These are phyloP conservation scores for Herpomyces periplanetae DNA, from an alignment of 2,329 filamentous ascomycete species.

Conservation along the genomic window DNA sequence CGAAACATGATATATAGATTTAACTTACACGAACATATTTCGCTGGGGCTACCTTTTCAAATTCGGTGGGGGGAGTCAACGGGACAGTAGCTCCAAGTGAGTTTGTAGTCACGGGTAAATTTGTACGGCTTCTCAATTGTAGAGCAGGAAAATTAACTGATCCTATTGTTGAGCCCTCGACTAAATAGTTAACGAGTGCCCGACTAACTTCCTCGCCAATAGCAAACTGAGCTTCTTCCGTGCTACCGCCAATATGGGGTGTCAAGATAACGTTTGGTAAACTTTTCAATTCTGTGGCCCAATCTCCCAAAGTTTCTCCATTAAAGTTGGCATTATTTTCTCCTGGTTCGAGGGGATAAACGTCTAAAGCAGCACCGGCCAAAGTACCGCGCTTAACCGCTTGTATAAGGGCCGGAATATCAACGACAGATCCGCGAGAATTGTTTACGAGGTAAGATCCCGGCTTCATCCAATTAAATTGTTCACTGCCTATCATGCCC, in stretches of 20 bases:
- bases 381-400: conserved; percentile 53
- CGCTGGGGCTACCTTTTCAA: conserved; percentile 56
- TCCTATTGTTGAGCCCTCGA: conserved; percentile 59
- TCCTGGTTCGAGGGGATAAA: conserved; percentile 70
- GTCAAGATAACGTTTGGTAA: conserved; percentile 80
- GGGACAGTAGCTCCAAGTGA: too few relatives aligned
- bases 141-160: conserved; percentile 95
- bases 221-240: conserved; percentile 79
- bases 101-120: too few relatives aligned
- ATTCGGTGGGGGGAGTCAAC: too few relatives aligned
- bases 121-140: conserved; percentile 46
- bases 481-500: conserved; percentile 42
- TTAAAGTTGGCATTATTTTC: conserved; percentile 89
- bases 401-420: conserved; percentile 63
- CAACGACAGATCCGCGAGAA: conserved; percentile 62
- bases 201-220: conserved; percentile 78
- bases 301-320: conserved; percentile 35
- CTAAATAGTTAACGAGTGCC: conserved; percentile 67
- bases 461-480: conserved; percentile 61
- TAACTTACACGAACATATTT: conserved; percentile 35
- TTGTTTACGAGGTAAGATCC: conserved; percentile 89
- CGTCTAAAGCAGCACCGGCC: conserved; percentile 75
- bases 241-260: conserved; percentile 85
- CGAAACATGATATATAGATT: neutral
- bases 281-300: conserved; percentile 44